Conservation (phyloP, 1,284 basidiomycete species). For the Sphagnurus paluster region DNA sequence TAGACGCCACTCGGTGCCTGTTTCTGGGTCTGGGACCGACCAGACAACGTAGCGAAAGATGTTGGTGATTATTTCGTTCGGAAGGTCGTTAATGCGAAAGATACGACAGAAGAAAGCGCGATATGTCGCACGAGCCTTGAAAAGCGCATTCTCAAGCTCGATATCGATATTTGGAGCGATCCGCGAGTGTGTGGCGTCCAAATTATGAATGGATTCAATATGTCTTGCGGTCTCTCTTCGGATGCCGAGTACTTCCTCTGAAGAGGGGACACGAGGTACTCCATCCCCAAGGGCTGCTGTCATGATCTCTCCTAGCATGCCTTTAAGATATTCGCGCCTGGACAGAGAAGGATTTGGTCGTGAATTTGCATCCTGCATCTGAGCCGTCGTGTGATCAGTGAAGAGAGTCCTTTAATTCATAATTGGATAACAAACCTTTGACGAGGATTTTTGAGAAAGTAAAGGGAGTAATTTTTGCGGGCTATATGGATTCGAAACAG, state of each 20-base stretch:
- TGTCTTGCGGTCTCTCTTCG: conserved; percentile 23
- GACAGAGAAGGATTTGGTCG: background rate
- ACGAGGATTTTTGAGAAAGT: background rate
- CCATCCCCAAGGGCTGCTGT: conserved; percentile 21
- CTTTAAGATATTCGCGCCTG: conserved; percentile 2
- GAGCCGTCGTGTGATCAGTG: background rate
- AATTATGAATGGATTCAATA: conserved; percentile 22
- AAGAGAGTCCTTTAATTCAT: no score
- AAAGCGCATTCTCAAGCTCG: conserved; percentile 28
- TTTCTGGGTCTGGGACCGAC: conserved; percentile 36
- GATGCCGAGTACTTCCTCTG: conserved; percentile 21
- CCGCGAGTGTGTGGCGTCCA: conserved; percentile 22
- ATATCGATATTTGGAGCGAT: conserved; percentile 17
- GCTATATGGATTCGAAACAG: background rate
- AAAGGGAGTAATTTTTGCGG: background rate
- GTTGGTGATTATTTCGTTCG: conserved; percentile 59
- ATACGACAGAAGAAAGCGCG: conserved; percentile 29
- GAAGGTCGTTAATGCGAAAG: conserved; percentile 63
- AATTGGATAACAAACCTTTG: background rate
- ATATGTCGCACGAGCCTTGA: conserved; percentile 30
- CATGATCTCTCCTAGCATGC: conserved; percentile 4
- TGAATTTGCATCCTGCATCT: background rate
- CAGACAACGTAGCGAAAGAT: conserved; percentile 60
- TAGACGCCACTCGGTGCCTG: conserved; percentile 42
- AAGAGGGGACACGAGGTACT: conserved; percentile 24